Percentiles rank a stretch among this genome's conserved stretches.
Conservation (phyloP, 352 stramenopile genomes). For the Phytophthora rubi region DNA sequence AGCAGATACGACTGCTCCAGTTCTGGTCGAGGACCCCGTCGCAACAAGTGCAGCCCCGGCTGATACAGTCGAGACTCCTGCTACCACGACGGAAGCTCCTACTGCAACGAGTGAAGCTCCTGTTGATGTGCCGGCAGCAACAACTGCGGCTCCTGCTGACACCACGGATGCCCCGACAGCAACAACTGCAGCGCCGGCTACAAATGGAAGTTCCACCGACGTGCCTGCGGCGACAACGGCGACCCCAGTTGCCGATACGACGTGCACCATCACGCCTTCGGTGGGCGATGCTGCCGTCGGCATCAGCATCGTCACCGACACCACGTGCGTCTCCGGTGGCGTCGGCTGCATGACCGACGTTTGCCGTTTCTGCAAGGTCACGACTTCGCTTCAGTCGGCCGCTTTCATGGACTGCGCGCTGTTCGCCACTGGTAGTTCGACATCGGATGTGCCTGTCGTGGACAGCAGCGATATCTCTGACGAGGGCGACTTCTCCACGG, state of each 20-base stretch:
- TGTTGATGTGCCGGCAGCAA: neutral
- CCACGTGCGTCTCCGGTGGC: slow-evolving; percentile 35
- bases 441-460: slow-evolving; percentile 4
- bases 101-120: slow-evolving; percentile 8
- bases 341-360: slow-evolving; percentile 44
- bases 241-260: slow-evolving; percentile 1
- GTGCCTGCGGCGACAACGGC: neutral
- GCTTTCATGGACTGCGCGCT: slow-evolving; percentile 29
- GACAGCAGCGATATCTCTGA: slow-evolving; percentile 14
- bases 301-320: slow-evolving; percentile 40
- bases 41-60: slow-evolving; percentile 4
- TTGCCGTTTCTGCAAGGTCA: slow-evolving; percentile 54
- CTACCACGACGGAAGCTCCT: slow-evolving; percentile 11
- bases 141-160: neutral
- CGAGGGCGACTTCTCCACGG: slow-evolving; percentile 6
- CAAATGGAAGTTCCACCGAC: too few species aligned
- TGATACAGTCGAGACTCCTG: slow-evolving; percentile 7
- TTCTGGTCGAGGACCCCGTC: neutral
- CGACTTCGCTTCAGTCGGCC: slow-evolving; percentile 30
- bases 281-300: slow-evolving; percentile 39
- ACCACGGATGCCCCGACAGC: neutral
- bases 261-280: slow-evolving; percentile 26
- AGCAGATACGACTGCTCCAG: slow-evolving; percentile 1
- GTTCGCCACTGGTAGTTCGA: slow-evolving; percentile 6
- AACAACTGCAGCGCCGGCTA: slow-evolving; percentile 7